Evolutionary conservation across 306 rosid species (phyloP).

Genomic region (Clitoria ternatea): DNA sequence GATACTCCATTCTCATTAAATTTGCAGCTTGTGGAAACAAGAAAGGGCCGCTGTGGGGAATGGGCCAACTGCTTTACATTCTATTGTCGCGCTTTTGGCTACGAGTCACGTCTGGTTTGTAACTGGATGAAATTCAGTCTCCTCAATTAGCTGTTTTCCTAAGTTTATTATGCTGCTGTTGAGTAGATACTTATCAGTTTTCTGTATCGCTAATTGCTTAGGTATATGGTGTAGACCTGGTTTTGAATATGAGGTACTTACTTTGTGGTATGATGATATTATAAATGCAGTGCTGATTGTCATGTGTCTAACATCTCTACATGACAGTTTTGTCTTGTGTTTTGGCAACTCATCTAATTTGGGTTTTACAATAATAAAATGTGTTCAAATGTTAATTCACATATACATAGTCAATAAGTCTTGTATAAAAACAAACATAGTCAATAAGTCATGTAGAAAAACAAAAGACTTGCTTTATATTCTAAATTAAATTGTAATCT

Average conservation of each 20-base stretch:
- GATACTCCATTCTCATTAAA: slow-evolving; percentile 7
- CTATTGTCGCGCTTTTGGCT: slow-evolving; percentile 93
- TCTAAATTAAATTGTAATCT: background rate
- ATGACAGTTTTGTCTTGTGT: slow-evolving; percentile 3
- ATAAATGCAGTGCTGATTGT: slow-evolving; percentile 3
- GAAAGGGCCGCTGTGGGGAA: slow-evolving; percentile 95
- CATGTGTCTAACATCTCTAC: slow-evolving; percentile 10
- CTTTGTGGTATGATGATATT: slow-evolving; percentile 13
- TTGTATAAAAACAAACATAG: too few relatives aligned
- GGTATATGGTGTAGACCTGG: background rate
- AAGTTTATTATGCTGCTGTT: slow-evolving; percentile 10
- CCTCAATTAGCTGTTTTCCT: slow-evolving; percentile 13
- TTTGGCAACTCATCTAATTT: slow-evolving; percentile 2
- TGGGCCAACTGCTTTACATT: slow-evolving; percentile 98
- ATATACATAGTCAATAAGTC: too few relatives aligned
- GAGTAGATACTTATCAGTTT: background rate
- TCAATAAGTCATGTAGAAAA: too few relatives aligned
- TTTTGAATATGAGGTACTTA: slow-evolving; percentile 9
- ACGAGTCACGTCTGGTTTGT: slow-evolving; percentile 83
- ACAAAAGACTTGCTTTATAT: background rate
- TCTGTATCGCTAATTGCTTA: slow-evolving; percentile 1
- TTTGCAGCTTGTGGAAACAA: slow-evolving; percentile 87
- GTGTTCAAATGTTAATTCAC: background rate
- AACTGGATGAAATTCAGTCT: slow-evolving; percentile 5
- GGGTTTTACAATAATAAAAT: too few relatives aligned